Base-by-base conservation (phyloP, 2,329 filamentous ascomycete genomes). In the Myriosclerotinia curreyana region DNA sequence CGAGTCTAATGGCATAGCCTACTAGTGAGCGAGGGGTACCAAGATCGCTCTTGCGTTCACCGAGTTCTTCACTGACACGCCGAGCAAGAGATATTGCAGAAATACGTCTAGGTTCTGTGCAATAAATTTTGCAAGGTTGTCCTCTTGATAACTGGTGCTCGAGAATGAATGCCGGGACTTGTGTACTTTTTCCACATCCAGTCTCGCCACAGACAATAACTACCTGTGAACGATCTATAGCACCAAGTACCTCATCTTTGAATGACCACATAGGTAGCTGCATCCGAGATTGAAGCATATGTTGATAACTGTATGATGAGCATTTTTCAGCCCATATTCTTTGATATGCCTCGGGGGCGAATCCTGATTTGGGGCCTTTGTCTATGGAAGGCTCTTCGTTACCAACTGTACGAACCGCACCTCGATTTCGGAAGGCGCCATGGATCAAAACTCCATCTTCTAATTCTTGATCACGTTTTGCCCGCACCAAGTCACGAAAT, bases 181-280 rank as follows among this genome's bases (percentile, higher is more conserved):
- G 95, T 0, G 95, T 99, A 76, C 92, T 97, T 80, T 99, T 99
- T 68, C 95, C 95, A 75, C 90, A 97, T 70, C 95, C 95, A 3
- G 95, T 99, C 77, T 99, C 95, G 74, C 95, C 95, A 74, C 94
- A 98, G 38, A 99, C 85, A 66, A 99, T 97, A 12, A 95, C 87
- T 12, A 96, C 89, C 72, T 95, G 93, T 69, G 96, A 84, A 28
- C 84, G 81, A 54, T 91, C 88, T 38, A 99, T 87, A 2, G 90
- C 85, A 34, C 85, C 81, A 15, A 98, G 79, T 9, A 97, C 92
- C 58, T 91, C 83, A 15, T 90, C 80, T 69, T 87, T 88, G 75
- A 95, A 97, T 15, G 84, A 82, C 85, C 90, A 97, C 80, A 99
- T 96, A 0, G 95, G 95, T 22, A 99, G 83, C 70, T 89, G 89